Evolutionary conservation across 2,329 filamentous ascomycete species (phyloP).

Genomic region (Stagonosporopsis vannaccii): DNA sequence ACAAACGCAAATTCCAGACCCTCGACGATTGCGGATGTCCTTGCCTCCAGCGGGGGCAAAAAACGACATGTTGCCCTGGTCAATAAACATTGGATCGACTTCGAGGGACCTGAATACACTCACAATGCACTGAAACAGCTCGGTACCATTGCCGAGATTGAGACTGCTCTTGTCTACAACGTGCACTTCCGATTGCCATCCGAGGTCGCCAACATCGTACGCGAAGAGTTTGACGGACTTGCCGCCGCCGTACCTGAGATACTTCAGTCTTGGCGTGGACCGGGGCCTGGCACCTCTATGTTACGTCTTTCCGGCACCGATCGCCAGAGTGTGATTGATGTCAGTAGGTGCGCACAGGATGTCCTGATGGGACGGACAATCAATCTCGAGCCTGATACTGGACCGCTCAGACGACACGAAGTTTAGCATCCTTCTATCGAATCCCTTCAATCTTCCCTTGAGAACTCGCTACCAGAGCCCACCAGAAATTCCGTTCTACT

Average conservation of each 20-base stretch:
- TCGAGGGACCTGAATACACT: neutral
- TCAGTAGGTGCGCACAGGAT: neutral
- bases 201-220: neutral
- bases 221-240: neutral
- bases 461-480: neutral
- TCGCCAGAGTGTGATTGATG: neutral
- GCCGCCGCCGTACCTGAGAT: neutral
- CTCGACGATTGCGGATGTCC: neutral
- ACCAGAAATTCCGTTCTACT: neutral
- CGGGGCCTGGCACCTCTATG: neutral
- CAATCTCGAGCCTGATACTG: neutral
- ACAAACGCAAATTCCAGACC: neutral
- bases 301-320: neutral
- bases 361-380: neutral
- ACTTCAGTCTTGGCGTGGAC: neutral
- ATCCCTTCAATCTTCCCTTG: neutral
- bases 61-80: neutral
- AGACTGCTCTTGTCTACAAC: neutral
- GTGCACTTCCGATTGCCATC: neutral
- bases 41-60: too few species aligned
- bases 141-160: neutral
- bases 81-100: neutral
- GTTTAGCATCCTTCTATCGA: neutral
- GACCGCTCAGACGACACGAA: neutral
- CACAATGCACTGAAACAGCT: neutral